Conservation (phyloP, 176 grass and related monocot genomes). For the Carex parvula region DNA sequence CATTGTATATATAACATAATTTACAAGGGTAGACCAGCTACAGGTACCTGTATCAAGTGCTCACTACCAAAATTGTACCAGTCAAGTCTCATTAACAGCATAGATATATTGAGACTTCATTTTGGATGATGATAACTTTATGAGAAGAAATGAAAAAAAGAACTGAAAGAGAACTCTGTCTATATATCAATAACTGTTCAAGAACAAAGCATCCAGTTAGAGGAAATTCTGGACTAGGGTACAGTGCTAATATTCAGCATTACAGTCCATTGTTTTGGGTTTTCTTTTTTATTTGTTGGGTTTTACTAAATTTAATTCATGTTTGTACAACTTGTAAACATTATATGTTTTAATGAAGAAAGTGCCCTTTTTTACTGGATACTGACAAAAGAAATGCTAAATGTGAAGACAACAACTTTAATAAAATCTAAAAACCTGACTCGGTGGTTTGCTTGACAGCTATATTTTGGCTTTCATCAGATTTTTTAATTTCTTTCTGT, state of each 20-base stretch:
- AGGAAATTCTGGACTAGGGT: neutral
- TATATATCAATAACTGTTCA: no score
- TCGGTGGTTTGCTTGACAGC: neutral
- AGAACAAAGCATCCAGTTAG: neutral
- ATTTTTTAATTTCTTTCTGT: neutral
- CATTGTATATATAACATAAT: neutral
- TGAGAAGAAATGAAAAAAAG: no score
- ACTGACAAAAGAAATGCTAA: neutral
- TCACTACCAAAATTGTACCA: neutral
- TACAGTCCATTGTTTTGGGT: neutral
- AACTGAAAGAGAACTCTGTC: no score
- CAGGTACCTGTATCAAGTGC: neutral
- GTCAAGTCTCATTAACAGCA: neutral
- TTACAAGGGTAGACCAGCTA: neutral
- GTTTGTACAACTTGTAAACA: neutral
- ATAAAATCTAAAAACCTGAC: constrained; percentile 19
- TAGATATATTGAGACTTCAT: neutral
- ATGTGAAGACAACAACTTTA: neutral
- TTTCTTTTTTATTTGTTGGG: neutral
- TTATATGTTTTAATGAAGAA: neutral
- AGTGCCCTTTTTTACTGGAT: neutral
- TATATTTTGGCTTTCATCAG: constrained; percentile 6
- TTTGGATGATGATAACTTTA: neutral
- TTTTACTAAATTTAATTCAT: neutral
- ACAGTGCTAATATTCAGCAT: neutral